Base-by-base conservation (phyloP, 495 filamentous ascomycete genomes). In the Parmelia sp. region DNA sequence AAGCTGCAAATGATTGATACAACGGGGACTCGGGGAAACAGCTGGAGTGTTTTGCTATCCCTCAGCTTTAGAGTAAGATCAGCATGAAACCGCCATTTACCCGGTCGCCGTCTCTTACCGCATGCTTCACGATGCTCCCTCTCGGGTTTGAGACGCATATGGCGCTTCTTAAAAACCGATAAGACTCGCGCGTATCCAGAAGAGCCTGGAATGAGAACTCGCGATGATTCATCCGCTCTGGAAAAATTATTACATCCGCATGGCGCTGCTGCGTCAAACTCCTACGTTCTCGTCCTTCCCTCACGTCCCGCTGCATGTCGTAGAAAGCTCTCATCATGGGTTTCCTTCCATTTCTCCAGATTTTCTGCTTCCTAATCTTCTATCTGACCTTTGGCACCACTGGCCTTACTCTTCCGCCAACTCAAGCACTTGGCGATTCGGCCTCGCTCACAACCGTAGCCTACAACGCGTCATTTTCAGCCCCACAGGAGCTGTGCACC, bases 391-490 rank as follows among this genome's bases (percentile, higher is more conserved):
- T 19, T 21, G 51, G 51, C 29, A 21, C 39, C n/a, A 21, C 61
- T 27, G 51, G 51, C 57, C 39, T 57, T 19, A 33, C 51, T 42
- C 51, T 63, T 21, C 53, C 53, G 17, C 49, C 11, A 12, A 45
- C 57, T 21, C 37, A 57, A 57, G 33, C 39, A 31, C 19, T 19
- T 36, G 15, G 27, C 39, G 45, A 25, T 23, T 2, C 40, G 9
- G 39, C 3, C 14, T 29, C 51, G 45, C 27, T 42, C 49, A 11
- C 35, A 15, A 11, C 10, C 7, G 1, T 3, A 35, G 23, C 39
- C 27, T 4, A 21, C 10, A 55, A 55, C n/a, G 29, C 5, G 51
- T 33, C 51, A 17, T 3, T 33, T 12, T n/a, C 29, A 39, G 0
- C 3, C 3, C n/a, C 6, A 1, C 21, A 11, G 0, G 40, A 57